Evolutionary conservation across 805 yeast genomes (phyloP).

Genomic region (Blastobotrys parvus): DNA sequence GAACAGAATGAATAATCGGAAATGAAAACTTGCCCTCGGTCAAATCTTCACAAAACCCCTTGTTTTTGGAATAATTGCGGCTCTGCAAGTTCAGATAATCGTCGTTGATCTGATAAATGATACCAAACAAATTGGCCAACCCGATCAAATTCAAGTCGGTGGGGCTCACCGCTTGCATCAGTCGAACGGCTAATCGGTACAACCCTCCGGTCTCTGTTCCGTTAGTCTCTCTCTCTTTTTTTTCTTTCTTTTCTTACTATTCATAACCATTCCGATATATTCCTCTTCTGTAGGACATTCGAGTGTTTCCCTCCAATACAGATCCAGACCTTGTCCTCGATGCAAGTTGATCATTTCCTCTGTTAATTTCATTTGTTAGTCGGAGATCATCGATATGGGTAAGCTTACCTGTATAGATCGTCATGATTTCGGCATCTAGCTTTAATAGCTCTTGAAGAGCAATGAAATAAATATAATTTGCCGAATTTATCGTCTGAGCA

Average conservation of each 20-base stretch:
- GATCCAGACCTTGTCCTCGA: slow-evolving; percentile 83
- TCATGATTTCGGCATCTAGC: slow-evolving; percentile 18
- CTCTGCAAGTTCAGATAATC: slow-evolving; percentile 67
- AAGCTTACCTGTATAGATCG: slow-evolving; percentile 11
- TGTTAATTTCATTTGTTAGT: slow-evolving; percentile 35
- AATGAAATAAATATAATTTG: slow-evolving; percentile 72
- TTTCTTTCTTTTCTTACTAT: slow-evolving; percentile 32
- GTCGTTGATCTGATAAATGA: slow-evolving; percentile 77
- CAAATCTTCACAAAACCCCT: slow-evolving; percentile 80
- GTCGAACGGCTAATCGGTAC: slow-evolving; percentile 61
- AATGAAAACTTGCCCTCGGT: slow-evolving; percentile 84
- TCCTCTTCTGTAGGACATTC: slow-evolving; percentile 52
- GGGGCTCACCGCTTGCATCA: slow-evolving; percentile 40
- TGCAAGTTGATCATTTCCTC: slow-evolving; percentile 78
- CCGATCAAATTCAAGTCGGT: slow-evolving; percentile 35
- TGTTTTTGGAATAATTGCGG: slow-evolving; percentile 43
- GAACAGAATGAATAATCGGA: slow-evolving; percentile 66
- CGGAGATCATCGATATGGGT: neutral
- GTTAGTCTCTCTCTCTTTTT: neutral
- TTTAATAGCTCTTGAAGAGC: slow-evolving; percentile 47
- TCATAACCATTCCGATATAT: slow-evolving; percentile 73
- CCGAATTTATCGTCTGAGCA: slow-evolving; percentile 74
- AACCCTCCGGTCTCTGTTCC: slow-evolving; percentile 67
- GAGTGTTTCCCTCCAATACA: slow-evolving; percentile 74
- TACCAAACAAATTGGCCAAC: slow-evolving; percentile 69